Conservation (phyloP, 331 rosid genomes). For the Prunus yedoensis region DNA sequence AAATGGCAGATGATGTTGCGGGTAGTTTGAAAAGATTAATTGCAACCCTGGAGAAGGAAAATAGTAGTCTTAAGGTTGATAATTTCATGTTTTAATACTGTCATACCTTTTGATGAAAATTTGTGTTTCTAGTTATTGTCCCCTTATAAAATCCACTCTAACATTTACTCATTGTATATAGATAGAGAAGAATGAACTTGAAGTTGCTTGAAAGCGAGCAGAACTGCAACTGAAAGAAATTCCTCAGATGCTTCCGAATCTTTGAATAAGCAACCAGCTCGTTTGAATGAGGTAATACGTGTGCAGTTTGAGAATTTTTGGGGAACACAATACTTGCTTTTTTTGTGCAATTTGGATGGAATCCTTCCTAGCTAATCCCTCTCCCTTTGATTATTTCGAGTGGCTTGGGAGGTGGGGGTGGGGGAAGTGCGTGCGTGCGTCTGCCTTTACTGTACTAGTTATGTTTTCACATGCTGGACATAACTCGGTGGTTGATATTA, state of each 20-base stretch:
- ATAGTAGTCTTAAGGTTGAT: conserved; percentile 65
- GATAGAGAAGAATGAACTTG: conserved; percentile 76
- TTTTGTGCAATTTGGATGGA: background rate
- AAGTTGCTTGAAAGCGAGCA: conserved; percentile 56
- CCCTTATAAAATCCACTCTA: conserved; percentile 17
- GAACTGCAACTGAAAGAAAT: conserved; percentile 27
- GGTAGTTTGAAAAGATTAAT: conserved; percentile 53
- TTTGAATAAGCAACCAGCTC: conserved; percentile 39
- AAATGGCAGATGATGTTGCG: conserved; percentile 34
- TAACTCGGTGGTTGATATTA: background rate
- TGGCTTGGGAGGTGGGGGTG: background rate
- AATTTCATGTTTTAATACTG: conserved; percentile 14
- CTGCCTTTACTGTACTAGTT: background rate
- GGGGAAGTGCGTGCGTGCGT: background rate
- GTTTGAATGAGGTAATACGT: conserved; percentile 50
- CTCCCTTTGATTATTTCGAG: background rate
- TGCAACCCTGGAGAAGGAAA: conserved; percentile 71
- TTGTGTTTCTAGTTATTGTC: conserved; percentile 6
- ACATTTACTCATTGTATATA: conserved; percentile 28
- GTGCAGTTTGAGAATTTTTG: background rate
- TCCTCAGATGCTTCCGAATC: conserved; percentile 43
- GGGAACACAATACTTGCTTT: conserved; percentile 5
- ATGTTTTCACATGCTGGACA: background rate
- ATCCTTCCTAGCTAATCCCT: background rate
- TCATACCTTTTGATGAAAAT: background rate